Evolutionary conservation across 768 basidiomycete genomes (phyloP), one percentile per base, ranked within the genome.

Genomic region (Lactifluus piperatus): DNA sequence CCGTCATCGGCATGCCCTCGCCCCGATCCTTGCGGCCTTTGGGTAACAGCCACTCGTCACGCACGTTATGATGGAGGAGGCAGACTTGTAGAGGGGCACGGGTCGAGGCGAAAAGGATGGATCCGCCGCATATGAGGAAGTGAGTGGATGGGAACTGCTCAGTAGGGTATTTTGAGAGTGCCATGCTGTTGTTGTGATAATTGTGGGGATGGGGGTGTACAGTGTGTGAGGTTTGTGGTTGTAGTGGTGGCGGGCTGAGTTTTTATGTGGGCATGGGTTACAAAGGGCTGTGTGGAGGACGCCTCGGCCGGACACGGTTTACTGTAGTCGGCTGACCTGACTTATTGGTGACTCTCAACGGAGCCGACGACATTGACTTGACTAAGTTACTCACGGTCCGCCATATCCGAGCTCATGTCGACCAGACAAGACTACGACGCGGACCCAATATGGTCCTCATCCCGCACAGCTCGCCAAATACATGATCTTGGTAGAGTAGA

Each of bases 361-460:
- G 9, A n/a, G n/a, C n/a, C n/a, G n/a, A n/a, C n/a, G n/a, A n/a
- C n/a, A n/a, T n/a, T n/a, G n/a, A n/a, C n/a, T n/a, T n/a, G n/a
- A n/a, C n/a, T n/a, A 16, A 39, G 6, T 36, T 11, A 30, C 29
- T 30, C 30, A 30, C 34, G 11, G 10, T 34, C 34, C 34, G 34
- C 34, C 10, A 34, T 37, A 37, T 18, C 37, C 37, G 16, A 18
- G 37, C 37, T 1, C 16, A 54, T 54, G 53, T 54, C 53, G 2
- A 24, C 43, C 5, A 1, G 20, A 30, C 52, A 45, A 5, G 37
- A 49, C 8, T 44, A 51, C 13, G 56, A 57, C 43, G 24, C 20
- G 2, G 87, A 91, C 73, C 83, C 86, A 7, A 86, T 90, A 57
- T 91, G 88, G 87, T 81, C 80, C 4, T 86, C 86, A 24, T 90